These are phyloP conservation scores for Lathyrus sativus DNA, from an alignment of 306 rosid genomes.

Conservation along the genomic window DNA sequence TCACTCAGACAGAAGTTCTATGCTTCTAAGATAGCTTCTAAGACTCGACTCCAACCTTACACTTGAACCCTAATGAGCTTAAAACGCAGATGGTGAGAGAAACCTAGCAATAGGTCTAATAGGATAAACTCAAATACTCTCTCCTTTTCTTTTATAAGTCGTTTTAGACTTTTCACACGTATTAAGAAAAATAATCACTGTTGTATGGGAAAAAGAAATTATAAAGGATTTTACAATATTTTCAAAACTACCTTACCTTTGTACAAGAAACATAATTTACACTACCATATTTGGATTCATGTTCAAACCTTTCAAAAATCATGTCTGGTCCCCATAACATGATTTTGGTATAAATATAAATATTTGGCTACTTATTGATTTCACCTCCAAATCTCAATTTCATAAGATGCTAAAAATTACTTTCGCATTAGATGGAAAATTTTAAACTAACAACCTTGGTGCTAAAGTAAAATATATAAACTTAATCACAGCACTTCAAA, in stretches of 20 bases:
- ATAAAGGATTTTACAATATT: too few relatives aligned
- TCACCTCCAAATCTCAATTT: background rate
- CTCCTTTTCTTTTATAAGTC: too few relatives aligned
- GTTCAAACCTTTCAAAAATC: constrained; percentile 7
- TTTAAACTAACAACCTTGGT: background rate
- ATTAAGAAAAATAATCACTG: too few relatives aligned
- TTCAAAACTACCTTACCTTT: constrained; percentile 9
- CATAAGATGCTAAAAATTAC: background rate
- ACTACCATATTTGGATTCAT: background rate
- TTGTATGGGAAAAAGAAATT: too few relatives aligned
- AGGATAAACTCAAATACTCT: too few relatives aligned
- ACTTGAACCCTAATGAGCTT: too few relatives aligned
- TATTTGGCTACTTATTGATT: constrained; percentile 5
- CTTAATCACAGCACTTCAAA: constrained; percentile 2
- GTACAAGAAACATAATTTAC: constrained; percentile 22
- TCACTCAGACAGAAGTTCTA: too few relatives aligned
- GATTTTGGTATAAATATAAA: background rate
- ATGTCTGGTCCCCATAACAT: background rate
- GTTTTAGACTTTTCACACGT: too few relatives aligned
- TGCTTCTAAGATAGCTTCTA: too few relatives aligned
- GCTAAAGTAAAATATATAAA: background rate
- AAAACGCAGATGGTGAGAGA: too few relatives aligned
- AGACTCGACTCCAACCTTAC: too few relatives aligned
- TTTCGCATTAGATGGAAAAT: background rate
- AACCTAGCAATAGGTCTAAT: too few relatives aligned